Percentiles rank a stretch among this genome's conserved stretches.
These are phyloP conservation scores for Fusarium nelsonii DNA, from an alignment of 2,329 filamentous ascomycete species.

Conservation along the genomic window DNA sequence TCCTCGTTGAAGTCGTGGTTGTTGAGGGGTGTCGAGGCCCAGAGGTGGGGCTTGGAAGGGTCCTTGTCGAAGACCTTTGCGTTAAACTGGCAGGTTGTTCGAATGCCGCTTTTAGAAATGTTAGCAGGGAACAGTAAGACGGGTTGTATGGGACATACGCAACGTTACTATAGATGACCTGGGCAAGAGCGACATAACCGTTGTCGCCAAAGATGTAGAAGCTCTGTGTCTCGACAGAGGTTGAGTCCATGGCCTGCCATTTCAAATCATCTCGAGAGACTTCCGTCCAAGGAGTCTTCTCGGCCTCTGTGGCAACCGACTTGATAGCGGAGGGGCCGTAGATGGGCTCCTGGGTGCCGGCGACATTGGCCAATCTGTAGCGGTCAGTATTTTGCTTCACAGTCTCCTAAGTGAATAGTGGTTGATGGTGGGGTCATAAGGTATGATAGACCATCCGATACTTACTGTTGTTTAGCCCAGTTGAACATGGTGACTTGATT, in stretches of 20 bases:
- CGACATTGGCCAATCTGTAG: conserved; percentile 78
- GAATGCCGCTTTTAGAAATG: conserved; percentile 75
- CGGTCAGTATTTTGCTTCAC: conserved; percentile 38
- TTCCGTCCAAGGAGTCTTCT: conserved; percentile 83
- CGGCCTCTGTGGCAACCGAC: conserved; percentile 84
- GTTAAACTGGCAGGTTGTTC: conserved; percentile 93
- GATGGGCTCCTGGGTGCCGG: conserved; percentile 95
- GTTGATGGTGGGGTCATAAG: conserved; percentile 24
- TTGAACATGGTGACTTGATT: conserved; percentile 77
- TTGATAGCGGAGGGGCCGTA: conserved; percentile 91
- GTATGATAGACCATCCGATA: conserved; percentile 16
- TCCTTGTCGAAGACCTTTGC: conserved; percentile 89
- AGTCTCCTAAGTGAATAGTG: conserved; percentile 13
- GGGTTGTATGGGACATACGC: conserved; percentile 69
- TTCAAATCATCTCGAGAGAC: conserved; percentile 81
- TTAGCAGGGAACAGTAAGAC: conserved; percentile 23
- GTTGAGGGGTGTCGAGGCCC: conserved; percentile 83
- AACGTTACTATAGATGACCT: conserved; percentile 98
- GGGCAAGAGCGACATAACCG: conserved; percentile 81
- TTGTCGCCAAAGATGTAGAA: conserved; percentile 90
- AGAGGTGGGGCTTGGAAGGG: conserved; percentile 78
- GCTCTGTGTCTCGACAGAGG: conserved; percentile 92
- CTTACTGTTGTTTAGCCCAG: conserved; percentile 94
- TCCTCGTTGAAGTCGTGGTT: conserved; percentile 88
- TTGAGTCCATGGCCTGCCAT: conserved; percentile 85